phyloP scores from a whole-genome alignment of 2,329 filamentous ascomycete genomes.

The Fusarium continuum region DNA sequence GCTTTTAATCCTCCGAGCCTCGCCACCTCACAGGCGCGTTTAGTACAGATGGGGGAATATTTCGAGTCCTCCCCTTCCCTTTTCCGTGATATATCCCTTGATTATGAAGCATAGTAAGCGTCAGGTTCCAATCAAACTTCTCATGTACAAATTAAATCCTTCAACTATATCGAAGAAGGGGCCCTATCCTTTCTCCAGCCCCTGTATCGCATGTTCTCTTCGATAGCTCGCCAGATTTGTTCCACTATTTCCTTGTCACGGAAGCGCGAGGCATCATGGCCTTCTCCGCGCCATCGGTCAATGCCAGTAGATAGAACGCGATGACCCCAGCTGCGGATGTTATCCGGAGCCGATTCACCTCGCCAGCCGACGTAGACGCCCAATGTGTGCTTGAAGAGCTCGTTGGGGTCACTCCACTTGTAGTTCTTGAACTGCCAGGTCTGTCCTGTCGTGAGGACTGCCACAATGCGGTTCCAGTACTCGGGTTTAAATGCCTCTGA shows the following conservation, averaged over 20 bases:
- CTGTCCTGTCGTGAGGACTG: conserved; percentile 97
- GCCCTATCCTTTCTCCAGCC: conserved; percentile 82
- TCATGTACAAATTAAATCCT: neutral
- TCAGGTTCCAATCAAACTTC: conserved; percentile 5
- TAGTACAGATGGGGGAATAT: conserved; percentile 26
- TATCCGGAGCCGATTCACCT: conserved; percentile 80
- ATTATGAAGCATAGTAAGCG: neutral
- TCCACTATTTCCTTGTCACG: conserved; percentile 93
- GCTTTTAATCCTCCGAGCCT: conserved; percentile 38
- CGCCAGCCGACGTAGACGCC: conserved; percentile 93
- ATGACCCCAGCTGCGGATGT: conserved; percentile 84
- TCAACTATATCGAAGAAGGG: conserved; percentile 60
- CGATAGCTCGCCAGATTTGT: conserved; percentile 88
- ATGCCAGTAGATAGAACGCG: conserved; percentile 81
- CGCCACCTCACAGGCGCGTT: conserved; percentile 22
- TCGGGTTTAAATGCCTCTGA: conserved; percentile 97
- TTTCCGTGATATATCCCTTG: conserved; percentile 8
- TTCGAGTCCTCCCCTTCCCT: conserved; percentile 2
- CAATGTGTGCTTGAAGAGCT: conserved; percentile 87
- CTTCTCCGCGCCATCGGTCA: conserved; percentile 79
- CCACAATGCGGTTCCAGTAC: conserved; percentile 95
- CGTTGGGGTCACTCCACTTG: conserved; percentile 89
- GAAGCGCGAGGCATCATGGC: conserved; percentile 70
- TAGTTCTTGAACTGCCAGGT: conserved; percentile 99
- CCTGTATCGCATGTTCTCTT: conserved; percentile 84